These are phyloP conservation scores for Yamagishiella unicocca DNA, from an alignment of 139 green algal genomes.

Conservation along the genomic window DNA sequence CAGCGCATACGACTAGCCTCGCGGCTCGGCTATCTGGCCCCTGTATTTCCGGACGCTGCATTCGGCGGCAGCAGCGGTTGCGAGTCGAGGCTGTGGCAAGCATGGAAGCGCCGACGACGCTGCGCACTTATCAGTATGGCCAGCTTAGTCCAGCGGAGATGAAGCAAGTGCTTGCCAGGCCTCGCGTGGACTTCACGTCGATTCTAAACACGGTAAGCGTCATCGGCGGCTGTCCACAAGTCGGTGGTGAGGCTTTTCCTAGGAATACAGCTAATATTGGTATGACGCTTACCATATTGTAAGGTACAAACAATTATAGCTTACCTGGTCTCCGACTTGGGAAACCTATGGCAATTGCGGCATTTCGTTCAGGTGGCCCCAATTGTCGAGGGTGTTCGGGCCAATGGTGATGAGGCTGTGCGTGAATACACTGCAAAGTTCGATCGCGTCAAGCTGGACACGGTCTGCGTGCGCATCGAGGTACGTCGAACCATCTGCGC, in stretches of 20 bases:
- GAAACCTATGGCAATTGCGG: no score
- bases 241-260: no score
- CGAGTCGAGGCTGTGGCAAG: slow-evolving; percentile 16
- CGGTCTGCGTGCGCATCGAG: slow-evolving; percentile 83
- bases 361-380: slow-evolving; percentile 86
- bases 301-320: no score
- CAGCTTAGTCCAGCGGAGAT: slow-evolving; percentile 31
- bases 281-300: no score
- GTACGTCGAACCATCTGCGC: slow-evolving; percentile 60
- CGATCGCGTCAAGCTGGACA: slow-evolving; percentile 84
- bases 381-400: slow-evolving; percentile 91
- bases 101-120: slow-evolving; percentile 41
- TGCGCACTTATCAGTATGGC: slow-evolving; percentile 33
- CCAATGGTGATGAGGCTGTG: slow-evolving; percentile 92
- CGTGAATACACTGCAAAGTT: slow-evolving; percentile 92
- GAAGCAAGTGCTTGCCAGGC: slow-evolving; percentile 72
- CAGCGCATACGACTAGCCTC: background rate
- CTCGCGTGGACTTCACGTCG: slow-evolving; percentile 92
- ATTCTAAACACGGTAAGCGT: slow-evolving; percentile 86
- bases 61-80: background rate
- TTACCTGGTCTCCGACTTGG: no score
- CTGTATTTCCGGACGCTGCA: background rate
- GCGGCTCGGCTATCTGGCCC: background rate
- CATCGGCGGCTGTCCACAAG: background rate
- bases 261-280: no score